These are phyloP conservation scores for Tricholoma terreum DNA, from an alignment of 768 basidiomycete species.

Conservation along the genomic window DNA sequence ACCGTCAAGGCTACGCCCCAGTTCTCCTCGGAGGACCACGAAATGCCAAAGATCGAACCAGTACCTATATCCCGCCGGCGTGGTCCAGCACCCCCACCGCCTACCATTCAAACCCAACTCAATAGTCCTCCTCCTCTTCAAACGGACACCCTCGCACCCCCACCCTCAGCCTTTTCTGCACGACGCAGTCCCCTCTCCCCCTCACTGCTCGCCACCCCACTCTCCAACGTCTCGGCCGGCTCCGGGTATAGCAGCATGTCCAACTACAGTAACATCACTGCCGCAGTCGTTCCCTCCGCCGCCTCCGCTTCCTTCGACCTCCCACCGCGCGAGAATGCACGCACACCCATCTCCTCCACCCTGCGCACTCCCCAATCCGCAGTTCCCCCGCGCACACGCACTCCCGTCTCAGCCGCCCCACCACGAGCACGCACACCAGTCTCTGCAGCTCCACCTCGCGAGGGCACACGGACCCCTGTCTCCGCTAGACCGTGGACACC, in stretches of 20 bases:
- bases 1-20: conserved; percentile 23
- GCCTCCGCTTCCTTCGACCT: conserved; percentile 10
- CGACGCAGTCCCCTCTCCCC: conserved; percentile 15
- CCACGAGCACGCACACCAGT: conserved; percentile 56
- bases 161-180: conserved; percentile 12
- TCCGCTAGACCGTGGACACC: conserved; percentile 8
- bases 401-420: conserved; percentile 39
- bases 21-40: conserved; percentile 31
- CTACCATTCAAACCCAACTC: background rate
- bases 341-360: conserved; percentile 34
- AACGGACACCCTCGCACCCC: conserved; percentile 12
- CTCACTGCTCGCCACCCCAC: conserved; percentile 10
- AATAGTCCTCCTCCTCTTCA: conserved; percentile 3
- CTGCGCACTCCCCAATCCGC: conserved; percentile 15
- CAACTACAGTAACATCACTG: conserved; percentile 8
- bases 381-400: conserved; percentile 10
- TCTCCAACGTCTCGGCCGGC: conserved; percentile 11
- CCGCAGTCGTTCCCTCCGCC: conserved; percentile 9
- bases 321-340: conserved; percentile 52
- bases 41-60: conserved; percentile 23
- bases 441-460: conserved; percentile 16
- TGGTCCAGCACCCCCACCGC: conserved; percentile 3
- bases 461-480: conserved; percentile 13
- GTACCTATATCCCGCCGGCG: conserved; percentile 17
- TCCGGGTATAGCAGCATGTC: conserved; percentile 15